phyloP scores from a whole-genome alignment of 2,329 filamentous ascomycete species.

The Aphanocladium album region DNA sequence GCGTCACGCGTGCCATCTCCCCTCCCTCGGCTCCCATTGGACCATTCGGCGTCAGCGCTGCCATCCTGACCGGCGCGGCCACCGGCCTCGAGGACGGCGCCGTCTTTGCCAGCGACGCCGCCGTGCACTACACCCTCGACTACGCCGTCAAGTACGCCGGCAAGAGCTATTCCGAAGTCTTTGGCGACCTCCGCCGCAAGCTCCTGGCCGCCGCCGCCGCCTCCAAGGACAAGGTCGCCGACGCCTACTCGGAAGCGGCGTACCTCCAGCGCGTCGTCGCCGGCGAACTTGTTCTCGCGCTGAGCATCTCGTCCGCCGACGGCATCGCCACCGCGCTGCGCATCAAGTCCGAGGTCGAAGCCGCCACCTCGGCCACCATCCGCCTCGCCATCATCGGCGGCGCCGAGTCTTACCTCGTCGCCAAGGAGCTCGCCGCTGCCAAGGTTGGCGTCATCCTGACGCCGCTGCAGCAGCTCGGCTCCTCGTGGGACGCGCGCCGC shows the following conservation, averaged over 20 bases:
- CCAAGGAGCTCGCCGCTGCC: constrained; percentile 51
- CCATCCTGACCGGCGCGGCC: constrained; percentile 48
- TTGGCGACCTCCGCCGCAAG: constrained; percentile 48
- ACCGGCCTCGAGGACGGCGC: constrained; percentile 43
- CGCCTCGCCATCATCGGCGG: constrained; percentile 56
- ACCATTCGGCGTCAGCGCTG: constrained; percentile 54
- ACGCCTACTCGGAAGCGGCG: constrained; percentile 42
- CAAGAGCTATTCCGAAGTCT: constrained; percentile 47
- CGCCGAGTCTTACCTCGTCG: constrained; percentile 58
- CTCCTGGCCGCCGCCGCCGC: constrained; percentile 45
- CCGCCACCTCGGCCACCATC: constrained; percentile 26
- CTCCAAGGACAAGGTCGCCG: constrained; percentile 30
- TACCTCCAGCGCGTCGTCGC: constrained; percentile 51
- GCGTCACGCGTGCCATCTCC: constrained; percentile 54
- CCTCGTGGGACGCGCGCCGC: constrained; percentile 56
- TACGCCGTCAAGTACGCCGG: constrained; percentile 35
- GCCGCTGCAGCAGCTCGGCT: constrained; percentile 51
- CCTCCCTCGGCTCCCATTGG: constrained; percentile 43
- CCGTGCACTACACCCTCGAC: constrained; percentile 55
- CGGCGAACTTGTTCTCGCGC: constrained; percentile 49
- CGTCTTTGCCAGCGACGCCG: constrained; percentile 49
- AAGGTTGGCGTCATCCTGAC: constrained; percentile 55
- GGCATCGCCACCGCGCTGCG: constrained; percentile 54
- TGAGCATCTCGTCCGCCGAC: constrained; percentile 59
- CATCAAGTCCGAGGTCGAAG: constrained; percentile 54